Percentiles rank a stretch among this genome's conserved stretches.
Evolutionary conservation across 2,329 filamentous ascomycete genomes (phyloP).

Genomic region (Trichoderma sp.): DNA sequence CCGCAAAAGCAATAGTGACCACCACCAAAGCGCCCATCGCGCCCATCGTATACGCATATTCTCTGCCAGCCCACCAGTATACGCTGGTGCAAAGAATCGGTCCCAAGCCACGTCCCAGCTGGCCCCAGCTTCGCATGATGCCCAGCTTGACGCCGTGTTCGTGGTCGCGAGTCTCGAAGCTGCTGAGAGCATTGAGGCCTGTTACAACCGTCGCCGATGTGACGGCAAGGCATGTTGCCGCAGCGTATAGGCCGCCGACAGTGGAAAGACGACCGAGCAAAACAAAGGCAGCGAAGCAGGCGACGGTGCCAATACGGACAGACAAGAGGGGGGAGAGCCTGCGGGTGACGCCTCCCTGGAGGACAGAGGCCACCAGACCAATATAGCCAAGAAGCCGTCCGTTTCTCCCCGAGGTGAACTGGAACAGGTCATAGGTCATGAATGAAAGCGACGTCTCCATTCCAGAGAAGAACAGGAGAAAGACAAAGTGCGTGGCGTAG

Average conservation of each 20-base stretch:
- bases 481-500: constrained; percentile 83
- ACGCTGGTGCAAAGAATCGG: constrained; percentile 90
- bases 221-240: constrained; percentile 80
- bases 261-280: constrained; percentile 71
- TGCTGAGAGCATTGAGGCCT: constrained; percentile 86
- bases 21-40: constrained; percentile 79
- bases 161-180: constrained; percentile 77
- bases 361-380: constrained; percentile 84
- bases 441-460: constrained; percentile 98
- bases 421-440: constrained; percentile 94
- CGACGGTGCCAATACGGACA: constrained; percentile 75
- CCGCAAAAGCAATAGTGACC: constrained; percentile 67
- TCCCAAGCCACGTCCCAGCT: constrained; percentile 83
- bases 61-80: constrained; percentile 97
- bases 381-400: constrained; percentile 87
- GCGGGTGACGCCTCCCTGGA: constrained; percentile 89
- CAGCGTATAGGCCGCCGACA: constrained; percentile 72
- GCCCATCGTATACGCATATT: constrained; percentile 80
- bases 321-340: constrained; percentile 78
- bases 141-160: constrained; percentile 88
- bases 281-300: constrained; percentile 78
- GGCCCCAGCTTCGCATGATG: constrained; percentile 77
- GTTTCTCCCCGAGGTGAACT: constrained; percentile 75
- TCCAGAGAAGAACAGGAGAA: constrained; percentile 95
- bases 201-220: constrained; percentile 96